phyloP scores from a whole-genome alignment of 257 asterid genomes.

The Striga asiatica region DNA sequence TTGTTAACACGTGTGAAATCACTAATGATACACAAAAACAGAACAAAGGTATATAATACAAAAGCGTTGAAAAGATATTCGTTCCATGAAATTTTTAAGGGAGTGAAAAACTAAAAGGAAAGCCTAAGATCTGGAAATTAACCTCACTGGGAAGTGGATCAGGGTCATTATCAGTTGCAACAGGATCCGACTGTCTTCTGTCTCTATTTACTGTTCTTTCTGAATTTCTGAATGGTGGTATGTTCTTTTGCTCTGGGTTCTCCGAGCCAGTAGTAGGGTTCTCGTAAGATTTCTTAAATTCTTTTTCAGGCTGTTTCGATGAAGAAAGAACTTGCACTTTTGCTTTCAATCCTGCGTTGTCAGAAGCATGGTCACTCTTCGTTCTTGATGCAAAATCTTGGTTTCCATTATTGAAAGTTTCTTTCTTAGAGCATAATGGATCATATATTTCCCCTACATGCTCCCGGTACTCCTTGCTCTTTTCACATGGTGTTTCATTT shows the following conservation, averaged over 20 bases:
- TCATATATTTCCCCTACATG: constrained; percentile 23
- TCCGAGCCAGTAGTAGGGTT: constrained; percentile 46
- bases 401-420: constrained; percentile 25
- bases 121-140: neutral
- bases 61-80: constrained; percentile 7
- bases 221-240: constrained; percentile 23
- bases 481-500: constrained; percentile 33
- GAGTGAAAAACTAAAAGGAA: neutral
- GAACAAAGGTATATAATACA: neutral
- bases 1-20: constrained; percentile 13
- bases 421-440: constrained; percentile 29
- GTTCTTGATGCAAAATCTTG: constrained; percentile 31
- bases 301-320: constrained; percentile 38
- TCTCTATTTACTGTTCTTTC: constrained; percentile 29
- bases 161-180: constrained; percentile 28
- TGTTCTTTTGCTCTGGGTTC: constrained; percentile 28
- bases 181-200: constrained; percentile 29
- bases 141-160: constrained; percentile 86
- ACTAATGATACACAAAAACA: neutral
- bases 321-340: constrained; percentile 37
- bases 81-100: neutral
- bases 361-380: constrained; percentile 34
- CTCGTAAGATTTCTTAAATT: constrained; percentile 25
- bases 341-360: constrained; percentile 30
- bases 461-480: constrained; percentile 32